Evolutionary conservation across 768 basidiomycete genomes (phyloP).

Genomic region (Suillus subaureus): DNA sequence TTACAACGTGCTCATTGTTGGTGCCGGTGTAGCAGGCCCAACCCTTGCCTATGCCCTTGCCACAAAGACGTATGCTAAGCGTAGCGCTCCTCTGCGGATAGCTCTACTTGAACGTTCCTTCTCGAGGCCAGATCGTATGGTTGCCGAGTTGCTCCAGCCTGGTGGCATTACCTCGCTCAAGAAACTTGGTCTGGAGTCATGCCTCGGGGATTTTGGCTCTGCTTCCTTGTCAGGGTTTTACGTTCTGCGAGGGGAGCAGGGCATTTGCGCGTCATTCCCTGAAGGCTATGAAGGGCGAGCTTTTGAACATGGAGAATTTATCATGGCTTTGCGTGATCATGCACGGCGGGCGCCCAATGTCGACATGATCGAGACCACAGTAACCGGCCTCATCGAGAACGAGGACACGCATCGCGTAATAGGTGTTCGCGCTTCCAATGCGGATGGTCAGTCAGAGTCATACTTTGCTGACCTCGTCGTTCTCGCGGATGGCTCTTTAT

Average conservation of each 20-base stretch:
- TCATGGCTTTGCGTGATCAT: conserved; percentile 69
- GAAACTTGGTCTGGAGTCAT: conserved; percentile 66
- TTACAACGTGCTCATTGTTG: conserved; percentile 85
- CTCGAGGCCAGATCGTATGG: conserved; percentile 86
- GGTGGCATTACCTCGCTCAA: conserved; percentile 70
- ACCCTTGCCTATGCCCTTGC: conserved; percentile 82
- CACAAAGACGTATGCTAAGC: conserved; percentile 39
- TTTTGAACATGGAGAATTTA: conserved; percentile 89
- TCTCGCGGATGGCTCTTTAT: conserved; percentile 88
- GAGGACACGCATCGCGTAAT: too few species aligned
- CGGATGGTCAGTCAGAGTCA: conserved; percentile 30
- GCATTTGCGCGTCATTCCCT: conserved; percentile 87
- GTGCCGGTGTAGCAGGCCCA: conserved; percentile 86
- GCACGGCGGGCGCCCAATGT: too few species aligned
- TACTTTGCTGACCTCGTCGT: conserved; percentile 74
- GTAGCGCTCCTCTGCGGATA: conserved; percentile 58
- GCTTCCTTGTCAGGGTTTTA: conserved; percentile 79
- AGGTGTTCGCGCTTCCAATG: too few species aligned
- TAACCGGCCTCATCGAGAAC: too few species aligned
- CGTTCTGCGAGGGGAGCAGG: conserved; percentile 55
- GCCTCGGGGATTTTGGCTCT: conserved; percentile 81
- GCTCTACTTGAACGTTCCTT: conserved; percentile 85
- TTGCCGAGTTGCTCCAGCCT: conserved; percentile 92
- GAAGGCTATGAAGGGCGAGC: conserved; percentile 61
- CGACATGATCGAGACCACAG: too few species aligned